A percentile compares a stretch with the other conserved stretches of the same genome.
phyloP scores from a whole-genome alignment of 495 filamentous ascomycete genomes.

The Penicillium turbatum region DNA sequence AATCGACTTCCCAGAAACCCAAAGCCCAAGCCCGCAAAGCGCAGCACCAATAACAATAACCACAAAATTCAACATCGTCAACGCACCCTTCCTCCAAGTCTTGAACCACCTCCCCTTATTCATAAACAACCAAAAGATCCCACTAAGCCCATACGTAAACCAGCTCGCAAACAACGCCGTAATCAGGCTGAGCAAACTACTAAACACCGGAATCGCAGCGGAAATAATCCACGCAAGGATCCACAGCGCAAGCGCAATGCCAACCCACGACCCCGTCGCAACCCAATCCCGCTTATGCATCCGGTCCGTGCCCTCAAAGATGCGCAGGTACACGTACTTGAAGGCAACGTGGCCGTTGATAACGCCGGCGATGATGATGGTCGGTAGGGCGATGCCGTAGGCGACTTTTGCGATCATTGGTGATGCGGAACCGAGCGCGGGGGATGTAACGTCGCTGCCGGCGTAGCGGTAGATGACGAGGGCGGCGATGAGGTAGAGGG shows the following conservation, averaged over 20 bases:
- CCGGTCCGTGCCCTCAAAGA: conserved; percentile 55
- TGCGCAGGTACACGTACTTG: conserved; percentile 63
- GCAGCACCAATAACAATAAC: conserved; percentile 31
- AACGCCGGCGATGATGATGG: conserved; percentile 57
- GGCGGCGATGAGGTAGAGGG: conserved; percentile 54
- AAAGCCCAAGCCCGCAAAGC: conserved; percentile 43
- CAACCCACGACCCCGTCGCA: conserved; percentile 51
- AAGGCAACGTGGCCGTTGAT: conserved; percentile 62
- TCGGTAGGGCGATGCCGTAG: conserved; percentile 75
- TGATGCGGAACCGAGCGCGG: conserved; percentile 67
- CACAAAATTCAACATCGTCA: conserved; percentile 30
- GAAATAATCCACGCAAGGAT: conserved; percentile 68
- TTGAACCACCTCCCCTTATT: conserved; percentile 31
- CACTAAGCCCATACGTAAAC: conserved; percentile 44
- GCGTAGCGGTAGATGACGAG: conserved; percentile 66
- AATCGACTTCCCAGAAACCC: conserved; percentile 41
- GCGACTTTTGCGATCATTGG: conserved; percentile 60
- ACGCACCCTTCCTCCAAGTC: conserved; percentile 28
- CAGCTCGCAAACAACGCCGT: conserved; percentile 41
- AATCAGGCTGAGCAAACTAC: conserved; percentile 54
- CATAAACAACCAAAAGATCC: conserved; percentile 44
- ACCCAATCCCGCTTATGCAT: conserved; percentile 58
- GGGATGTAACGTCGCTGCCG: conserved; percentile 61
- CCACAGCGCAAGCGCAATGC: conserved; percentile 54
- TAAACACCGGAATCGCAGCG: conserved; percentile 68